Conservation (phyloP, 1,139 yeast species). For the Geotrichum carabidarum region DNA sequence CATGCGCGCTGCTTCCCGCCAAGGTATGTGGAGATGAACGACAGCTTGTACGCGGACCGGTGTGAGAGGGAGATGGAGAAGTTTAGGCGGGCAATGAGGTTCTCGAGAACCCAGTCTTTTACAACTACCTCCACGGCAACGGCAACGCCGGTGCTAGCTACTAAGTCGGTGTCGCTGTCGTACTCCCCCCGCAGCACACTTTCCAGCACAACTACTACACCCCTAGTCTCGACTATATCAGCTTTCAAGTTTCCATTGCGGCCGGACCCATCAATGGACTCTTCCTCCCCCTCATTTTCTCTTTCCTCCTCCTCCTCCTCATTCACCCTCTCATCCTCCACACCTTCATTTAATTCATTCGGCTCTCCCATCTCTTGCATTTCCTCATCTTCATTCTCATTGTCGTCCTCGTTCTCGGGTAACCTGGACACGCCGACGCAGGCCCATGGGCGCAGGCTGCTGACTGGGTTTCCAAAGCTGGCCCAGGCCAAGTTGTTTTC, state of each 20-base stretch:
- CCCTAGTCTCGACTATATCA: neutral
- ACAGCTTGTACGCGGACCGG: slow-evolving; percentile 55
- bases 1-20: slow-evolving; percentile 61
- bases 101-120: slow-evolving; percentile 15
- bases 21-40: slow-evolving; percentile 83
- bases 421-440: slow-evolving; percentile 1
- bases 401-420: neutral
- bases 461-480: slow-evolving; percentile 8
- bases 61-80: slow-evolving; percentile 71
- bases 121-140: neutral
- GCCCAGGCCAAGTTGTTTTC: slow-evolving; percentile 11
- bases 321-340: slow-evolving; percentile 17
- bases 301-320: slow-evolving; percentile 20
- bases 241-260: slow-evolving; percentile 2
- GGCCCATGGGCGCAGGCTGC: slow-evolving; percentile 1
- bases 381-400: neutral
- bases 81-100: slow-evolving; percentile 45
- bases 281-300: slow-evolving; percentile 17
- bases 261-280: neutral
- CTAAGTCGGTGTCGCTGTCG: slow-evolving; percentile 1
- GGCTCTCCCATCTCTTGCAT: slow-evolving; percentile 3
- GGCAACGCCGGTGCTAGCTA: neutral
- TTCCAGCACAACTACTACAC: neutral
- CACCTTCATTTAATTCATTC: slow-evolving; percentile 2
- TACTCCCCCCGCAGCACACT: neutral